Percentiles rank a stretch among this genome's conserved stretches.
These are phyloP conservation scores for Coemansia sp. DNA, from an alignment of 192 early-diverging fungal genomes.

Conservation along the genomic window DNA sequence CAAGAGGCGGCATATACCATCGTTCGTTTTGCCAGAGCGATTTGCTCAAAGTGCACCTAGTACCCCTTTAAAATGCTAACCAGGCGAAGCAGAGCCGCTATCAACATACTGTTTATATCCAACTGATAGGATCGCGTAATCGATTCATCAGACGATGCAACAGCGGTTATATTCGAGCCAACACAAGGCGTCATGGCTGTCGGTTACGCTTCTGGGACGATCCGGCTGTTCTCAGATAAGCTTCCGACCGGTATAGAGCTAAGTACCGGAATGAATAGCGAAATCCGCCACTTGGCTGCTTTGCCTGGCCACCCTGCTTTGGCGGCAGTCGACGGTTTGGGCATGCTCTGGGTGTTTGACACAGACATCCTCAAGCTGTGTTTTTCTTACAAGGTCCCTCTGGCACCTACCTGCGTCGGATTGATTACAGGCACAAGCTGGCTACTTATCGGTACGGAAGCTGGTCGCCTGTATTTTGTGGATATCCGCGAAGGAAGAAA, in stretches of 20 bases:
- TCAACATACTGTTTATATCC: neutral
- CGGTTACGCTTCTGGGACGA: conserved; percentile 24
- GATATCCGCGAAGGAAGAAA: conserved; percentile 35
- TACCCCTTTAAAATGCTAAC: neutral
- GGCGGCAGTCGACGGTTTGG: conserved; percentile 22
- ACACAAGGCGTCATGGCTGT: conserved; percentile 30
- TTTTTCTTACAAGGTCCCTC: conserved; percentile 34
- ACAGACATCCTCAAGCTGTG: conserved; percentile 21
- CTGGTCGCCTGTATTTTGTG: conserved; percentile 53
- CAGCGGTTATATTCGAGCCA: conserved; percentile 39
- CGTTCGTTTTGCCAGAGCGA: neutral
- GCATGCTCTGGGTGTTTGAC: conserved; percentile 42
- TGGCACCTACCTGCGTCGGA: conserved; percentile 28
- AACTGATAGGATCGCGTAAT: conserved; percentile 19
- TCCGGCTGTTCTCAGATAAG: conserved; percentile 21
- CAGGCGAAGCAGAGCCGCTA: neutral
- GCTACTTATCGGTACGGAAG: conserved; percentile 41
- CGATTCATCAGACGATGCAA: conserved; percentile 31
- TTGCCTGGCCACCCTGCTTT: conserved; percentile 24
- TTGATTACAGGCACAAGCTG: conserved; percentile 37
- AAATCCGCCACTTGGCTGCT: conserved; percentile 20
- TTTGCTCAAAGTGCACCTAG: neutral
- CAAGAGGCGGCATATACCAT: too few species aligned
- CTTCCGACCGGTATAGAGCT: conserved; percentile 13
- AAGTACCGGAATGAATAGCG: neutral